A percentile compares a stretch with the other conserved stretches of the same genome.
These are phyloP conservation scores for Cercospora sojina DNA, from an alignment of 2,329 filamentous ascomycete genomes.

Conservation along the genomic window DNA sequence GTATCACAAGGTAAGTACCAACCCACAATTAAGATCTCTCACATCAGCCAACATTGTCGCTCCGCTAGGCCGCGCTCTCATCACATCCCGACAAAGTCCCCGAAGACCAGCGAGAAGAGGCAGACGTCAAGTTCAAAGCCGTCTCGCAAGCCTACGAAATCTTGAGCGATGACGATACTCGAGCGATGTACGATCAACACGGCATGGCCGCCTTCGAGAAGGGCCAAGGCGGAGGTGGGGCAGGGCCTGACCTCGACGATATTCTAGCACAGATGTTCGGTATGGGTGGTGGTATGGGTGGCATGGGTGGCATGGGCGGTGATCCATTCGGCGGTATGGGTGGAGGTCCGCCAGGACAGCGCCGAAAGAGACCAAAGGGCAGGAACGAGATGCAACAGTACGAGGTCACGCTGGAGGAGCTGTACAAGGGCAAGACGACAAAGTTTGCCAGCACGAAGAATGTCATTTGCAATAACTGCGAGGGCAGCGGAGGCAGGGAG, in stretches of 20 bases:
- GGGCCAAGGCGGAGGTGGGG: constrained; percentile 62
- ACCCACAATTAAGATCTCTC: background rate
- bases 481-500: constrained; percentile 78
- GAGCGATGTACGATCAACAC: constrained; percentile 85
- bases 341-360: constrained; percentile 13
- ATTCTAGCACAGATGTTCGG: constrained; percentile 90
- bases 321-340: constrained; percentile 40
- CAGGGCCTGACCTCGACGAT: constrained; percentile 84
- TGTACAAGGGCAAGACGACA: constrained; percentile 98
- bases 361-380: constrained; percentile 58
- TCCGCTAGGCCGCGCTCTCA: constrained; percentile 56
- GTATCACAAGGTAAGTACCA: constrained; percentile 74
- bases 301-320: constrained; percentile 46
- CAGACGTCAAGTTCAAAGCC: constrained; percentile 89
- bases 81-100: constrained; percentile 96
- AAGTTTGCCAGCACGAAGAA: constrained; percentile 96
- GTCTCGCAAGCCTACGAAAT: constrained; percentile 97
- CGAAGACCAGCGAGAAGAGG: constrained; percentile 77
- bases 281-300: constrained; percentile 58
- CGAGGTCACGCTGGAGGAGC: constrained; percentile 84
- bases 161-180: constrained; percentile 91
- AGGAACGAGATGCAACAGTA: constrained; percentile 87
- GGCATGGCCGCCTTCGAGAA: constrained; percentile 96
- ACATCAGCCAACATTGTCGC: background rate
- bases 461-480: constrained; percentile 81